phyloP scores from a whole-genome alignment of 306 rosid genomes.

The Senna siamea region DNA sequence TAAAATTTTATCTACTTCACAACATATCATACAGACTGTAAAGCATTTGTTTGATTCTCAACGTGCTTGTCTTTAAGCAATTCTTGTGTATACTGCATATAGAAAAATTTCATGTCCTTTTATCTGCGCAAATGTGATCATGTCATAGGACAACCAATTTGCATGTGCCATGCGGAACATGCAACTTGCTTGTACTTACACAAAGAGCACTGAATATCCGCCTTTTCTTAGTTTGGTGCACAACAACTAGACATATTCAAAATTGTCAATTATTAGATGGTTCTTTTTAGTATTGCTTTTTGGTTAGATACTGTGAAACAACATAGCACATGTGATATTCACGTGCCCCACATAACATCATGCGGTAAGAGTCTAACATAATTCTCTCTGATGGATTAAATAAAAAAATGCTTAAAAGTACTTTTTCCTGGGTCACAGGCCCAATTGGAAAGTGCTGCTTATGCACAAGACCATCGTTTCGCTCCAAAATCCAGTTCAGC shows the following conservation, averaged over 20 bases:
- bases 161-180: slow-evolving; percentile 31
- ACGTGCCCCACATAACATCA: neutral
- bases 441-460: too few relatives aligned
- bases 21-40: too few relatives aligned
- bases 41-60: too few relatives aligned
- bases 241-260: slow-evolving; percentile 8
- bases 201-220: neutral
- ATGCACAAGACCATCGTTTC: too few relatives aligned
- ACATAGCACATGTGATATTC: neutral
- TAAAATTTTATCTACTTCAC: too few relatives aligned
- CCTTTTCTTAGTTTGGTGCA: slow-evolving; percentile 16
- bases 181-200: slow-evolving; percentile 22
- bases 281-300: slow-evolving; percentile 1
- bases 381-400: too few relatives aligned
- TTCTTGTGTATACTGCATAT: too few relatives aligned
- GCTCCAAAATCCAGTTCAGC: too few relatives aligned
- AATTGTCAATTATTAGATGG: slow-evolving; percentile 27
- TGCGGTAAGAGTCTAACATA: too few relatives aligned
- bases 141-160: slow-evolving; percentile 27
- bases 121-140: neutral
- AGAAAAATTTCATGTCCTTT: too few relatives aligned
- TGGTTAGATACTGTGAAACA: neutral
- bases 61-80: neutral
- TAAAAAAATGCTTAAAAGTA: too few relatives aligned
- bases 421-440: too few relatives aligned